These are phyloP conservation scores for Myrmaecium sp. DNA, from an alignment of 2,329 filamentous ascomycete genomes.

Conservation along the genomic window DNA sequence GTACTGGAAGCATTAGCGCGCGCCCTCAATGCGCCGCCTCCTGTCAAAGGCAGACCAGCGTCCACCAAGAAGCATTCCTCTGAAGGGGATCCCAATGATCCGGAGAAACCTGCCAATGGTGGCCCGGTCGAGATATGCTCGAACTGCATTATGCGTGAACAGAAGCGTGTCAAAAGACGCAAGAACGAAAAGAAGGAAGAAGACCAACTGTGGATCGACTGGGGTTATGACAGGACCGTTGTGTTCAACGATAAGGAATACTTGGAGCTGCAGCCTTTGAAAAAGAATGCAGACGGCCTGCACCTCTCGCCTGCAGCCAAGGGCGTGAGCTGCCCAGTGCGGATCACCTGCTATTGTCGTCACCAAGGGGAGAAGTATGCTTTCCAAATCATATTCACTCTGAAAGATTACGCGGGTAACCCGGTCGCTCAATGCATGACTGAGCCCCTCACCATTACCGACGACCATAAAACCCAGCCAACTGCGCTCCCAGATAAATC, in stretches of 20 bases:
- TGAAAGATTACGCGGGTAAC: slow-evolving; percentile 62
- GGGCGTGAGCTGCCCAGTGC: slow-evolving; percentile 75
- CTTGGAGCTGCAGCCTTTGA: slow-evolving; percentile 12
- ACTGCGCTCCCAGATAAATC: no score
- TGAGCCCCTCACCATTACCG: slow-evolving; percentile 82
- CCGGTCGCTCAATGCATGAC: slow-evolving; percentile 72
- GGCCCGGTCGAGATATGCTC: slow-evolving; percentile 86
- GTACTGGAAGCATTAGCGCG: slow-evolving; percentile 49
- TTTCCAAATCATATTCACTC: slow-evolving; percentile 78
- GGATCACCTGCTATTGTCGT: slow-evolving; percentile 89
- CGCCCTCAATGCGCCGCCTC: slow-evolving; percentile 46
- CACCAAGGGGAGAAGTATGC: slow-evolving; percentile 82
- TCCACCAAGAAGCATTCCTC: slow-evolving; percentile 21
- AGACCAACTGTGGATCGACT: slow-evolving; percentile 59
- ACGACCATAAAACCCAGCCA: slow-evolving; percentile 77
- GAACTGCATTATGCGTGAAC: slow-evolving; percentile 82
- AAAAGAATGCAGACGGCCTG: background rate
- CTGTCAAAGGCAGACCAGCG: slow-evolving; percentile 21
- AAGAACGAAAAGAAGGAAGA: slow-evolving; percentile 89
- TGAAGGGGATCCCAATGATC: slow-evolving; percentile 39
- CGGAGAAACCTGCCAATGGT: slow-evolving; percentile 63
- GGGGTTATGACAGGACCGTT: slow-evolving; percentile 26
- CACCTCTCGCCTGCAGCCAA: slow-evolving; percentile 27
- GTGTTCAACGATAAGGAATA: slow-evolving; percentile 22
- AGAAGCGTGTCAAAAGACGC: slow-evolving; percentile 80